Base-by-base conservation (phyloP, 192 early-diverging fungal species). In the Coemansia sp. region DNA sequence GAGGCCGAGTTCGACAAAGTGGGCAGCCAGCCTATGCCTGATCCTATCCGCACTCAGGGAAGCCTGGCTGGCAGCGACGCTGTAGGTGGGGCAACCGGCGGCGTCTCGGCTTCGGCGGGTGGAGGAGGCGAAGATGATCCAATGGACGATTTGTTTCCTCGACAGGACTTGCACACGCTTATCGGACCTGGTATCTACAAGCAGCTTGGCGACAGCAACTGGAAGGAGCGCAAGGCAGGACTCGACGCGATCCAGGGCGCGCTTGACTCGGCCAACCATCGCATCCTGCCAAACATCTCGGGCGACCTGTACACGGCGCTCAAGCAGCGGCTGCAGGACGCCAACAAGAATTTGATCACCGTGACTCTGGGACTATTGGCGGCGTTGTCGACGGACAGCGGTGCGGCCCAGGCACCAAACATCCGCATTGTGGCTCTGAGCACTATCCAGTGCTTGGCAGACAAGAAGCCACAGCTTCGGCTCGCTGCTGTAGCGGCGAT, bases 1-100 rank as follows among this genome's bases (percentile, higher is more conserved):
- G 95, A 99, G 71, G 85, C 92, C 32, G 97, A 99, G 72, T 97
- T 98, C 70, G 93, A 91, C 29, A 95, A 92, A 64, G 95, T 95
- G 3, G 89, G 87, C 2, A 86, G 84, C 39, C 61, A 83, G 59
- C 71, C 80, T 4, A 62, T 82, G 53, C 84, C 84, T 3, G 77
- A 74, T 15, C 80, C 84, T 2, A 82, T 64, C 38, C 73, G 60
- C 37, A 74, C 74, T n/a, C 82, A 84, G 70, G 39, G 62, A 15
- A 40, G 69, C 13, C 35, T 73, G 44, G 38, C 45, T 40, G 43
- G 27, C 18, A 37, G 64, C n/a, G 53, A 20, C 43, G 62, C 38
- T 18, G 55, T 34, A 3, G 53, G 50, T 6, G 67, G 47, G 3
- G 47, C 20, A n/a, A 47, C 29, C 0, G 68, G 49, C 2, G 68